Percentiles rank a stretch among this genome's conserved stretches.
phyloP scores from a whole-genome alignment of 495 filamentous ascomycete species.

The Aspergillus haitiensis region DNA sequence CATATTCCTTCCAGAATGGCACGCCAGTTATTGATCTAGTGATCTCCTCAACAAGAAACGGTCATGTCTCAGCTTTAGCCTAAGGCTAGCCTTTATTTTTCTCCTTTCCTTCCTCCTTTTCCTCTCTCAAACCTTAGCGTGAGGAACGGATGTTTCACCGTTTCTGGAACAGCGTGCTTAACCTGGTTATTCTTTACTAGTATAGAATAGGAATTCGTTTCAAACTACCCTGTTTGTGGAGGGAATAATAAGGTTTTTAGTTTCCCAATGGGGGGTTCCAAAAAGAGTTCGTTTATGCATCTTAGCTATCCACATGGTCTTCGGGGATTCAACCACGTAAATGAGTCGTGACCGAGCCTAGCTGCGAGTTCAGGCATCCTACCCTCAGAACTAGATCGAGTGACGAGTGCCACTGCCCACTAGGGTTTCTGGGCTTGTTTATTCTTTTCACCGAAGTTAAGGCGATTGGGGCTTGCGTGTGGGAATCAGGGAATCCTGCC shows the following conservation, averaged over 20 bases:
- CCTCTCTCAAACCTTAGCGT: conserved; percentile 21
- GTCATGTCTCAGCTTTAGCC: conserved; percentile 8
- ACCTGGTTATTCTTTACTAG: conserved; percentile 11
- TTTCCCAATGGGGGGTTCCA: conserved; percentile 15
- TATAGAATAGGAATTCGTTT: conserved; percentile 17
- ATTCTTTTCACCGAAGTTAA: background rate
- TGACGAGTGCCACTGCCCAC: background rate
- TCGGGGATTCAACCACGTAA: background rate
- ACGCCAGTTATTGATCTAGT: no score
- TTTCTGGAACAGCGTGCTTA: conserved; percentile 23
- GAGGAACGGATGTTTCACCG: conserved; percentile 24
- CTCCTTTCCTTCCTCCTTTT: no score
- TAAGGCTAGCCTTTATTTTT: conserved; percentile 13
- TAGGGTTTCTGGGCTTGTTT: background rate
- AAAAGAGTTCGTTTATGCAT: conserved; percentile 11
- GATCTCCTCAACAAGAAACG: no score
- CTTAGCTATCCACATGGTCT: conserved; percentile 1
- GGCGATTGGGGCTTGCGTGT: background rate
- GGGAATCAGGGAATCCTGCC: background rate
- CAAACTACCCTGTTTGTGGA: conserved; percentile 8
- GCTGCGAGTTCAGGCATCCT: background rate
- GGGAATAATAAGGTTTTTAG: conserved; percentile 20
- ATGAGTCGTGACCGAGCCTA: background rate
- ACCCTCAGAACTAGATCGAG: background rate
- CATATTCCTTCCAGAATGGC: no score